phyloP scores from a whole-genome alignment of 2,329 filamentous ascomycete genomes.

The Trichophyton verrucosum region DNA sequence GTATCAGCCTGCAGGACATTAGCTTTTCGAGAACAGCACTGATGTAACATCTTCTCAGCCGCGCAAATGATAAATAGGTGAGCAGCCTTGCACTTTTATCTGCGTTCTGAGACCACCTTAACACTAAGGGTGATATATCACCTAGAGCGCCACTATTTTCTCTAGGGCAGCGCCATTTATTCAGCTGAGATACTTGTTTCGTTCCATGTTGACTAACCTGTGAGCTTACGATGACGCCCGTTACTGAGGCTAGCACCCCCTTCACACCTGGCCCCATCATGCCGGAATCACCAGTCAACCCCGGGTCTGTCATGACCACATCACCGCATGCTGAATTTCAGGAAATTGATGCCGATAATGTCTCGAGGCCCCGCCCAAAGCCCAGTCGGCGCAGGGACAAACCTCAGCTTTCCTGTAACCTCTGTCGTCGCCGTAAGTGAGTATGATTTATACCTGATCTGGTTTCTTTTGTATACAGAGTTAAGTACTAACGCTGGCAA shows the following conservation, averaged over 20 bases:
- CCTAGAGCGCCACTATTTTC: neutral
- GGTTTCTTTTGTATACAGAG: neutral
- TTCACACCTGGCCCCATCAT: conserved; percentile 17
- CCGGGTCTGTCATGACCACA: conserved; percentile 10
- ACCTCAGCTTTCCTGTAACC: conserved; percentile 25
- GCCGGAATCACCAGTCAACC: conserved; percentile 13
- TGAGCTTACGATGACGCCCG: neutral
- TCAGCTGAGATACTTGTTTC: neutral
- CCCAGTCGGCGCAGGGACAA: conserved; percentile 24
- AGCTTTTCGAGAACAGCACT: neutral
- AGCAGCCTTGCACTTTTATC: neutral
- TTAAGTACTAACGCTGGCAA: neutral
- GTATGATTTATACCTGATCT: neutral
- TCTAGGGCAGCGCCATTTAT: neutral
- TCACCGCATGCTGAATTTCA: conserved; percentile 4
- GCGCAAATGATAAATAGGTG: neutral
- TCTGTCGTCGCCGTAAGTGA: conserved; percentile 28
- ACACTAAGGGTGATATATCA: neutral
- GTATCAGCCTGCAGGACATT: neutral
- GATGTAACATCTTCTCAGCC: neutral
- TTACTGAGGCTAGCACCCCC: neutral
- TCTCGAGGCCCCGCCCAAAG: neutral
- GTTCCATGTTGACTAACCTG: neutral
- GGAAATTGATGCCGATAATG: neutral
- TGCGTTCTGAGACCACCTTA: neutral